Percentiles rank a stretch among this genome's conserved stretches.
phyloP scores from a whole-genome alignment of 2,329 filamentous ascomycete genomes.

The Cladosporium oxysporum region DNA sequence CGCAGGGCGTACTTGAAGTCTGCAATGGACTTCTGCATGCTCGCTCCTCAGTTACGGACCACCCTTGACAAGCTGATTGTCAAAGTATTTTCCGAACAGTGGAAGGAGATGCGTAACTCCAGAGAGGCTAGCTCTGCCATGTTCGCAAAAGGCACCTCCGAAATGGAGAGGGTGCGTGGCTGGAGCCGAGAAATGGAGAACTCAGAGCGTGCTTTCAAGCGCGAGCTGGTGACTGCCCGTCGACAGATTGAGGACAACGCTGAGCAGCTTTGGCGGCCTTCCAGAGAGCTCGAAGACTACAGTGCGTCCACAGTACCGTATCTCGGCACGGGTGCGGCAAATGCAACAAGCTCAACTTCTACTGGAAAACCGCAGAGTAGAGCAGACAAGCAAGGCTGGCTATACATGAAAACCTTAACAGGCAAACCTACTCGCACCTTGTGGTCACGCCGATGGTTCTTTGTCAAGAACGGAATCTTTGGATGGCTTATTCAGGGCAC shows the following conservation, averaged over 20 bases:
- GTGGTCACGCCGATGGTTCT: conserved; percentile 94
- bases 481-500: conserved; percentile 86
- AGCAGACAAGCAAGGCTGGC: conserved; percentile 88
- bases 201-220: conserved; percentile 78
- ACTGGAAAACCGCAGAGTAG: conserved; percentile 55
- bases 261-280: conserved; percentile 71
- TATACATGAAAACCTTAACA: conserved; percentile 77
- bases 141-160: conserved; percentile 68
- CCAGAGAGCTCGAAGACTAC: conserved; percentile 91
- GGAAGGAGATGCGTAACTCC: conserved; percentile 77
- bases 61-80: conserved; percentile 85
- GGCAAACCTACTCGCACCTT: conserved; percentile 88
- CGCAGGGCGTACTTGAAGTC: conserved; percentile 88
- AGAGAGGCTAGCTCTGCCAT: conserved; percentile 63
- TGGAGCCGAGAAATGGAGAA: conserved; percentile 95
- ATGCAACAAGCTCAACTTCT: conserved; percentile 51
- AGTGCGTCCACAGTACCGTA: conserved; percentile 87
- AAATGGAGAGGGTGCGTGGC: conserved; percentile 88
- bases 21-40: conserved; percentile 88
- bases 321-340: conserved; percentile 66
- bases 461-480: conserved; percentile 92
- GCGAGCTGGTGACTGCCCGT: conserved; percentile 76
- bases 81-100: conserved; percentile 80
- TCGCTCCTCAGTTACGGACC: conserved; percentile 81
- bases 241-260: conserved; percentile 80